These are phyloP conservation scores for Alternaria brassicae DNA, from an alignment of 2,329 filamentous ascomycete genomes.

Conservation along the genomic window DNA sequence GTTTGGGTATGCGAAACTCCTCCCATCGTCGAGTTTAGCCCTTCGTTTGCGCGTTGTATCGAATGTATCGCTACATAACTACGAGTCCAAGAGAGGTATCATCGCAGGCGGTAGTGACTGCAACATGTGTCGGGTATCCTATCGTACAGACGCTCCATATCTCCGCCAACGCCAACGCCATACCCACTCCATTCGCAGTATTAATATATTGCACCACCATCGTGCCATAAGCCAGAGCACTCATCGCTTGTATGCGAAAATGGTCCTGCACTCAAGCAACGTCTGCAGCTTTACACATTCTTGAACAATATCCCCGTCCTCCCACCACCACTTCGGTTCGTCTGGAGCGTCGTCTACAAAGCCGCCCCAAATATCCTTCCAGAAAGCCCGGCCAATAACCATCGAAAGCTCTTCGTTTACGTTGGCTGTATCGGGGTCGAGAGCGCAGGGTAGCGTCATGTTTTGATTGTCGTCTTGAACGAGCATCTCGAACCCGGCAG, in stretches of 20 bases:
- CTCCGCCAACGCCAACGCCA: background rate
- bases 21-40: background rate
- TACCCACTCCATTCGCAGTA: background rate
- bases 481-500: constrained; percentile 57
- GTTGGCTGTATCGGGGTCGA: constrained; percentile 25
- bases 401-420: constrained; percentile 44
- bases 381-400: constrained; percentile 46
- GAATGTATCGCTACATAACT: background rate
- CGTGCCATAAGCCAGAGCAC: background rate
- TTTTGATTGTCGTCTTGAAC: constrained; percentile 28
- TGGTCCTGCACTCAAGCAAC: constrained; percentile 47
- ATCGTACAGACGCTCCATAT: constrained; percentile 4
- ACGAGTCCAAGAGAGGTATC: background rate
- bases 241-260: constrained; percentile 46
- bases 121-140: constrained; percentile 19
- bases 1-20: background rate
- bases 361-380: constrained; percentile 49
- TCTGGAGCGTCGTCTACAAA: constrained; percentile 43
- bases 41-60: background rate
- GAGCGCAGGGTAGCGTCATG: constrained; percentile 43
- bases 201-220: background rate
- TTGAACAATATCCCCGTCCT: constrained; percentile 46
- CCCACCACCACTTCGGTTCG: constrained; percentile 50
- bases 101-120: constrained; percentile 2
- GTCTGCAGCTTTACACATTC: constrained; percentile 48